A percentile compares a stretch with the other conserved stretches of the same genome.
These are phyloP conservation scores for Podospora fimiseda DNA, from an alignment of 495 filamentous ascomycete genomes.

Conservation along the genomic window DNA sequence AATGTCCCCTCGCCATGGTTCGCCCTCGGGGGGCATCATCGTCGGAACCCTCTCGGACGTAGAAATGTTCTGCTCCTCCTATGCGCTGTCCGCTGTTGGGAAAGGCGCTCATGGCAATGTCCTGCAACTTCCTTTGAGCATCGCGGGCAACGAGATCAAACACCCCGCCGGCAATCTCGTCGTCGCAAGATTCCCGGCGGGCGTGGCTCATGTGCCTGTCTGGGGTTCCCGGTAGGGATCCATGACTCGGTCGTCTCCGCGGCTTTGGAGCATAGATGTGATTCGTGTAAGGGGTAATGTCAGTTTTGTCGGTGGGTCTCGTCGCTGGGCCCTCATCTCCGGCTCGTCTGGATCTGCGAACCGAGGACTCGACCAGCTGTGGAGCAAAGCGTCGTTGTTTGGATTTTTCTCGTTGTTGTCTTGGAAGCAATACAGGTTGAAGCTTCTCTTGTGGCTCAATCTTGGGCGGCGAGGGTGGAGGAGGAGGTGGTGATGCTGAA, in stretches of 20 bases:
- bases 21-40: constrained; percentile 31
- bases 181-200: constrained; percentile 58
- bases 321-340: constrained; percentile 47
- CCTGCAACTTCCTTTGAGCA: constrained; percentile 60
- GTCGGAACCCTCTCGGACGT: constrained; percentile 47
- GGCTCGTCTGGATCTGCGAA: constrained; percentile 47
- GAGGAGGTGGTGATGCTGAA: constrained; percentile 25
- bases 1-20: constrained; percentile 29
- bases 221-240: constrained; percentile 14
- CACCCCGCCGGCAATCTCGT: constrained; percentile 64
- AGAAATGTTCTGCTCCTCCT: constrained; percentile 49
- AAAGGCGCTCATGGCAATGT: constrained; percentile 44
- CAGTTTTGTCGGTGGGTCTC: constrained; percentile 48
- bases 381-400: constrained; percentile 51
- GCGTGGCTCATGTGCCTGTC: constrained; percentile 21
- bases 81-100: constrained; percentile 40
- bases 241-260: constrained; percentile 26
- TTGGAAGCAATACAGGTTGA: too few species aligned
- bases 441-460: too few species aligned
- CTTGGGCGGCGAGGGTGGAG: too few species aligned
- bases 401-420: not conserved
- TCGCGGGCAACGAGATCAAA: constrained; percentile 68
- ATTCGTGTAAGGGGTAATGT: constrained; percentile 52
- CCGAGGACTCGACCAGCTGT: constrained; percentile 61
- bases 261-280: constrained; percentile 49